Evolutionary conservation across 805 yeast species (phyloP).

Genomic region (Kuraishia borneana): DNA sequence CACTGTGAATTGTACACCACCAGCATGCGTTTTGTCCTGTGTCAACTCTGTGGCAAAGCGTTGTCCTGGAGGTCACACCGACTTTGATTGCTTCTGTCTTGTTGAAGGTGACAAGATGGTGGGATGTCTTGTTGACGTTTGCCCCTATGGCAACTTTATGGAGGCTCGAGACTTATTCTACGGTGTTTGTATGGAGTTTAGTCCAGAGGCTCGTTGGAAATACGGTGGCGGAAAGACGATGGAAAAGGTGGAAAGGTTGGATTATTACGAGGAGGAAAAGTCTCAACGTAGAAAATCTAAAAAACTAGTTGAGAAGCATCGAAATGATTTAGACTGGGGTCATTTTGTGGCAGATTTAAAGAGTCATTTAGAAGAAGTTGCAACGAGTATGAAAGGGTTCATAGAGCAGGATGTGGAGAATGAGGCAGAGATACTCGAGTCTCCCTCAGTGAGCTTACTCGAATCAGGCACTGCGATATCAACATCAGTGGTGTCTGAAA

Average conservation of each 20-base stretch:
- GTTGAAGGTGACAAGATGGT: conserved; percentile 18
- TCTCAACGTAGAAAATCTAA: too few relatives aligned
- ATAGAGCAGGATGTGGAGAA: neutral
- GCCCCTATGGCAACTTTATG: conserved; percentile 29
- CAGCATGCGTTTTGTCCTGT: conserved; percentile 15
- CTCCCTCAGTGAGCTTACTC: too few relatives aligned
- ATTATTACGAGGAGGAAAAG: neutral
- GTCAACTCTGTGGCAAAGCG: conserved; percentile 7
- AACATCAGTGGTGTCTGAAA: too few relatives aligned
- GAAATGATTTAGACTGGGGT: too few relatives aligned
- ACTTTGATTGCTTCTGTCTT: conserved; percentile 25
- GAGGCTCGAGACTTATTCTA: conserved; percentile 35
- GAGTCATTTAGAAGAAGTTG: too few relatives aligned
- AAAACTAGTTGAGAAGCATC: too few relatives aligned
- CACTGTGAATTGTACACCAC: conserved; percentile 20
- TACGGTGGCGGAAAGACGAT: neutral
- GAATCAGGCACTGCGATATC: too few relatives aligned
- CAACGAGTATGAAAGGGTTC: neutral
- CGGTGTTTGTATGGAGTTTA: conserved; percentile 25
- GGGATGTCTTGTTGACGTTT: conserved; percentile 26
- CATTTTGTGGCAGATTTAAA: too few relatives aligned
- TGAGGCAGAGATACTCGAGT: neutral
- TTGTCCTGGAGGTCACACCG: conserved; percentile 12
- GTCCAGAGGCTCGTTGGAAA: too few relatives aligned
- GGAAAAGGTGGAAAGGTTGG: neutral